Evolutionary conservation across 257 asterid species (phyloP).

Genomic region (Salvia splendens): DNA sequence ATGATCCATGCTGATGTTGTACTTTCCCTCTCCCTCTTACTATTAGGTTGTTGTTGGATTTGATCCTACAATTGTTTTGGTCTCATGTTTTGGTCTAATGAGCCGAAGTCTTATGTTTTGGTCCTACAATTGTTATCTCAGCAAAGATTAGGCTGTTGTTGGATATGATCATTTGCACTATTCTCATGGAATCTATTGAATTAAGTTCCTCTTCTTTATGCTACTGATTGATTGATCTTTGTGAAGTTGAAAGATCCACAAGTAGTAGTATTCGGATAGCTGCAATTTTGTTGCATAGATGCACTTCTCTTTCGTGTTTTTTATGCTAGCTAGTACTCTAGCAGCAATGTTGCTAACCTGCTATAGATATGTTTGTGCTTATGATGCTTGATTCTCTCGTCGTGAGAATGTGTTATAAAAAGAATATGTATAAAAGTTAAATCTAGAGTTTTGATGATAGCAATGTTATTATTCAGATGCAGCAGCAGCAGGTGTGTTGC

Average conservation of each 20-base stretch:
- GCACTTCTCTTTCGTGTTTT: background rate
- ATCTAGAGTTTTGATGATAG: background rate
- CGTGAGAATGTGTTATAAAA: background rate
- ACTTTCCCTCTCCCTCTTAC: background rate
- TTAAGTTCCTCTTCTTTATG: background rate
- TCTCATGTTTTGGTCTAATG: no score
- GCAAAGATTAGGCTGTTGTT: constrained; percentile 11
- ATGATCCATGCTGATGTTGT: constrained; percentile 6
- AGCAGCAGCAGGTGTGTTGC: background rate
- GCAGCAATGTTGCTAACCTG: no score
- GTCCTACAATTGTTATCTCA: background rate
- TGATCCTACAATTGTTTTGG: background rate
- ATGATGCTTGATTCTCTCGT: background rate
- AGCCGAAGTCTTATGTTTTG: no score
- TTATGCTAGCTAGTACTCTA: background rate
- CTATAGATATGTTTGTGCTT: background rate
- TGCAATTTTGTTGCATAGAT: background rate
- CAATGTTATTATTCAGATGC: background rate
- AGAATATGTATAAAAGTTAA: no score
- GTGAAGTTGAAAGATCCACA: background rate
- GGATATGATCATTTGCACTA: constrained; percentile 17
- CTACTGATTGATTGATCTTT: background rate
- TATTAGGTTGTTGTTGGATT: constrained; percentile 10
- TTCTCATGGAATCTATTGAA: background rate
- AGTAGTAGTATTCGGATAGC: background rate